Evolutionary conservation across 1,139 yeast species (phyloP).

Genomic region (Geotrichum fermentans): DNA sequence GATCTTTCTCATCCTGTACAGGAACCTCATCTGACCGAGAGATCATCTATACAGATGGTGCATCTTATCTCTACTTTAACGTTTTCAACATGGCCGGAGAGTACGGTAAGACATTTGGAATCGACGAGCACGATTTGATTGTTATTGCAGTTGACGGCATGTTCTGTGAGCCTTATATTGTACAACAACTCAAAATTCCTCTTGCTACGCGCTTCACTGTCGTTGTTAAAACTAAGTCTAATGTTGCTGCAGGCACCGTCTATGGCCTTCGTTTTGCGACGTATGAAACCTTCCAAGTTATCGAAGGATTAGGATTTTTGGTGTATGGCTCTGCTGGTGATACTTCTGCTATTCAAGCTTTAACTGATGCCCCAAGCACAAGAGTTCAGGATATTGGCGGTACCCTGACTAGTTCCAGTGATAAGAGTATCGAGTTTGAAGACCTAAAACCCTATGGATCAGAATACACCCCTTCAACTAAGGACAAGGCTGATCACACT

Average conservation of each 20-base stretch:
- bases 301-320: constrained; percentile 36
- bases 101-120: constrained; percentile 37
- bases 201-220: constrained; percentile 38
- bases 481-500: constrained; percentile 31
- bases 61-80: constrained; percentile 28
- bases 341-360: neutral
- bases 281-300: constrained; percentile 34
- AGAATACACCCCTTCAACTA: constrained; percentile 1
- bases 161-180: constrained; percentile 35
- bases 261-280: constrained; percentile 36
- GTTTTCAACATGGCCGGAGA: constrained; percentile 40
- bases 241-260: constrained; percentile 12
- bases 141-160: constrained; percentile 39
- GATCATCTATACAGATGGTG: constrained; percentile 29
- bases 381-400: constrained; percentile 15
- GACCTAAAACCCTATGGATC: constrained; percentile 14
- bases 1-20: constrained; percentile 30
- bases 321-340: constrained; percentile 29
- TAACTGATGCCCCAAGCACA: constrained; percentile 6
- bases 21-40: constrained; percentile 32
- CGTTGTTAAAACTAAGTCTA: constrained; percentile 33
- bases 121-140: constrained; percentile 39
- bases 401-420: neutral
- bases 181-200: constrained; percentile 23
- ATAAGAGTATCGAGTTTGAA: neutral